These are phyloP conservation scores for Hypoxylon sp. DNA, from an alignment of 2,329 filamentous ascomycete species.

Conservation along the genomic window DNA sequence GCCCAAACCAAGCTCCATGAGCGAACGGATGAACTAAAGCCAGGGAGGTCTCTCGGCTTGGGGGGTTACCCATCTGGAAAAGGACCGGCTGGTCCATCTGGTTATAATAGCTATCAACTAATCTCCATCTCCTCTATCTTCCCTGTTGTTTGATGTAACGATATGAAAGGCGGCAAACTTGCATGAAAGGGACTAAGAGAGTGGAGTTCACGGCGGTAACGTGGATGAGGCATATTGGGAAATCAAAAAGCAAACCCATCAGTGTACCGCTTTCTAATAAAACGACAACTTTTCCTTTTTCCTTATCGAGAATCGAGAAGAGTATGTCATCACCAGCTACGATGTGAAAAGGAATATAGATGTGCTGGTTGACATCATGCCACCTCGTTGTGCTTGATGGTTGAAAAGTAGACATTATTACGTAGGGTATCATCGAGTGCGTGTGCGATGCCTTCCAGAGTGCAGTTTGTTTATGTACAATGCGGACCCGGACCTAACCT, in stretches of 20 bases:
- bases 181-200: conserved; percentile 39
- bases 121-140: conserved; percentile 37
- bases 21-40: conserved; percentile 13
- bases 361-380: not conserved
- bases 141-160: conserved; percentile 45
- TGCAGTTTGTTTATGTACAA: conserved; percentile 45
- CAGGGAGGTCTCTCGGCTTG: conserved; percentile 13
- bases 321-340: not conserved
- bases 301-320: conserved; percentile 4
- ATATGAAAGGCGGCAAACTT: conserved; percentile 43
- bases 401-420: conserved; percentile 45
- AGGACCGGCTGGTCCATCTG: conserved; percentile 24
- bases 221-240: conserved; percentile 42
- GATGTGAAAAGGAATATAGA: not conserved
- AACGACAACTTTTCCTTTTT: conserved; percentile 31
- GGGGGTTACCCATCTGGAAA: conserved; percentile 23
- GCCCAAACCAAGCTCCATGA: not conserved
- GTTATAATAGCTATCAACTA: conserved; percentile 27
- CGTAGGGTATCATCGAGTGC: conserved; percentile 50
- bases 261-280: conserved; percentile 43
- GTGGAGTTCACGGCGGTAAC: conserved; percentile 45
- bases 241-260: conserved; percentile 26
- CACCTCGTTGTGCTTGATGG: conserved; percentile 6
- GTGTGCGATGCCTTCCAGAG: conserved; percentile 40
- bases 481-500: conserved; percentile 14